Base-by-base conservation (phyloP, 2,329 filamentous ascomycete species). In the Beauveria pseudobassiana region DNA sequence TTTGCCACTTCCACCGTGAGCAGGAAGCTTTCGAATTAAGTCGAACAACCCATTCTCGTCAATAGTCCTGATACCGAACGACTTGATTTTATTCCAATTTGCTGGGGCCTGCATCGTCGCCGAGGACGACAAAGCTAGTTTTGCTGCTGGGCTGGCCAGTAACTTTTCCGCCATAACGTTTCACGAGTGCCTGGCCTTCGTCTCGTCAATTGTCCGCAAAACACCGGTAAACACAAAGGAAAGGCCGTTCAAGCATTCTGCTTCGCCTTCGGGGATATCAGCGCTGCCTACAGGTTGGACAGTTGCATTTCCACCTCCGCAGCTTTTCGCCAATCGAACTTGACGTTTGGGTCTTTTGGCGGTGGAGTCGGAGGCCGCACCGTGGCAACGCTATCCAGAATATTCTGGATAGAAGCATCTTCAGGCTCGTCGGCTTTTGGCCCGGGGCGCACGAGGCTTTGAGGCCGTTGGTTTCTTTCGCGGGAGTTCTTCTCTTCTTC, bases 211-310 rank as follows among this genome's bases (percentile, higher is more conserved):
- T 0, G 84, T 87, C 64, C 90, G 84, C 45, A 98, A 79, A 26
- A 97, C 82, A 26, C 95, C 95, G 0, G 96, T 99, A 69, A 99
- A 99, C 30, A 99, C 95, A 70, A 99, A 99, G 0, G 86, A 89
- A 61, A 98, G 80, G 0, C 96, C 95, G 60, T 87, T 87, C 61
- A 99, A 82, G 71, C 95, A 99, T 68, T 97, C 96, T 12, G 95
- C 90, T 58, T 87, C 87, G 8, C 95, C 95, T 22, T 85, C 82
- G 0, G 95, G 95, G 55, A 97, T 77, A 18, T 96, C 91, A 34
- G 80, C 85, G 10, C 81, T 77, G 12, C 85, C 86, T 24, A 83
- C 82, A 20, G 90, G 84, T 22, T 86, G 84, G 12, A 70, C 75
- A 3, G 85, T 83, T 18, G 85, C 77, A 71, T 84, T 87, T 62